Evolutionary conservation across 371 early-diverging fungal species (phyloP).

Genomic region (Parasitella parasitica): DNA sequence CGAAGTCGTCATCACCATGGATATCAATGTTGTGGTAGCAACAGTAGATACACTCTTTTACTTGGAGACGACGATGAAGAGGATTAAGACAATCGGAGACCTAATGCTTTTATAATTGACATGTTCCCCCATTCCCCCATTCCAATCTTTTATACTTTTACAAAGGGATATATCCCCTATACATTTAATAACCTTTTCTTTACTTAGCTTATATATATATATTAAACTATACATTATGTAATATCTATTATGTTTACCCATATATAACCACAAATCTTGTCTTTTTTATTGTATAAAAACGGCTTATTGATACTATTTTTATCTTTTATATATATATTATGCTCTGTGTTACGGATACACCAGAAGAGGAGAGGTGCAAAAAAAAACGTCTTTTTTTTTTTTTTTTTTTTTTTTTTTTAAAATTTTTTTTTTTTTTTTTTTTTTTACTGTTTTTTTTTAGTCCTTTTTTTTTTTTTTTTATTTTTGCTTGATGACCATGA

Average conservation of each 20-base stretch:
- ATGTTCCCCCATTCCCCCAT: background rate
- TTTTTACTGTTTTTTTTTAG: background rate
- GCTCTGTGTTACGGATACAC: conserved; percentile 7
- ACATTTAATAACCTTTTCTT: background rate
- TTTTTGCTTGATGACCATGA: conserved; percentile 20
- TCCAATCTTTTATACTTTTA: background rate
- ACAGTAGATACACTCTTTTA: background rate
- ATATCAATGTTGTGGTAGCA: background rate
- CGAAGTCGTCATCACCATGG: background rate
- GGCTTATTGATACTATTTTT: conserved; percentile 13
- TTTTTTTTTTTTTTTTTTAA: background rate
- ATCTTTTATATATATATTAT: background rate
- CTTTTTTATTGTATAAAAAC: conserved; percentile 1
- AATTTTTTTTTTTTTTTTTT: background rate
- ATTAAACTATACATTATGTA: background rate
- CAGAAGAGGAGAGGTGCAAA: background rate
- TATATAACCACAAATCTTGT: background rate
- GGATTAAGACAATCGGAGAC: background rate
- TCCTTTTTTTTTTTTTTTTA: background rate
- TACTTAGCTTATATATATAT: background rate
- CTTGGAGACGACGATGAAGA: background rate
- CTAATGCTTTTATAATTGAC: background rate
- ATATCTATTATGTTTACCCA: too few relatives aligned
- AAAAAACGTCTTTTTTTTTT: background rate
- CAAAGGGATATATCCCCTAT: background rate